Evolutionary conservation across 176 grass and related monocot genomes (phyloP).

Genomic region (Oryza longistaminata): DNA sequence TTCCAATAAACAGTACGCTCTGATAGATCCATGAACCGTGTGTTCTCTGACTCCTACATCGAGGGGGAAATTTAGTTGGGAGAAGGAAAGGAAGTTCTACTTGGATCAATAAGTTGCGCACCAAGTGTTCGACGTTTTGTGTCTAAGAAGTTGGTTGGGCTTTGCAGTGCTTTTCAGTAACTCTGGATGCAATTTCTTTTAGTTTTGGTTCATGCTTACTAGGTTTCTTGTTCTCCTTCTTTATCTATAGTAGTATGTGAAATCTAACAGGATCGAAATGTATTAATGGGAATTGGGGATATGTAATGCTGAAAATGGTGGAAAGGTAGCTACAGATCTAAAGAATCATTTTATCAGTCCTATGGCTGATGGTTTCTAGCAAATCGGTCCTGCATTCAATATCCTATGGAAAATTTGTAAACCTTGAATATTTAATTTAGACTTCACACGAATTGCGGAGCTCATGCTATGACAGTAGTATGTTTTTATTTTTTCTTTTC

Average conservation of each 20-base stretch:
- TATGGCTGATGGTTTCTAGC: not conserved
- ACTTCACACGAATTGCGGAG: not conserved
- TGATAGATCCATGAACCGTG: no score
- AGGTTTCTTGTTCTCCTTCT: not conserved
- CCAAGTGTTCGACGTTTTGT: not conserved
- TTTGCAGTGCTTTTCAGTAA: not conserved
- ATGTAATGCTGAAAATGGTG: not conserved
- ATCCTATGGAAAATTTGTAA: not conserved
- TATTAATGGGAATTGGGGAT: no score
- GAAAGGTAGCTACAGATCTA: not conserved
- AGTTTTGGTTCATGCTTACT: no score
- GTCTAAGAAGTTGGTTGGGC: not conserved
- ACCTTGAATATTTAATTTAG: not conserved
- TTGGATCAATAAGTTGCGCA: not conserved
- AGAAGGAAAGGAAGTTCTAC: not conserved
- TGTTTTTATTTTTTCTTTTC: not conserved
- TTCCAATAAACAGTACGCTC: not conserved
- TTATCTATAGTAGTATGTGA: not conserved
- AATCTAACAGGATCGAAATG: not conserved
- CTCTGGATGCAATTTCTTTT: not conserved
- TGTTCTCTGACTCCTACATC: no score
- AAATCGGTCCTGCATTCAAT: not conserved
- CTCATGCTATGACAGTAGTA: not conserved
- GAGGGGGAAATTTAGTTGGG: not conserved
- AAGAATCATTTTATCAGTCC: not conserved